A percentile compares a stretch with the other conserved stretches of the same genome.
Conservation (phyloP, 306 rosid genomes). For the Cucumis cinereus region DNA sequence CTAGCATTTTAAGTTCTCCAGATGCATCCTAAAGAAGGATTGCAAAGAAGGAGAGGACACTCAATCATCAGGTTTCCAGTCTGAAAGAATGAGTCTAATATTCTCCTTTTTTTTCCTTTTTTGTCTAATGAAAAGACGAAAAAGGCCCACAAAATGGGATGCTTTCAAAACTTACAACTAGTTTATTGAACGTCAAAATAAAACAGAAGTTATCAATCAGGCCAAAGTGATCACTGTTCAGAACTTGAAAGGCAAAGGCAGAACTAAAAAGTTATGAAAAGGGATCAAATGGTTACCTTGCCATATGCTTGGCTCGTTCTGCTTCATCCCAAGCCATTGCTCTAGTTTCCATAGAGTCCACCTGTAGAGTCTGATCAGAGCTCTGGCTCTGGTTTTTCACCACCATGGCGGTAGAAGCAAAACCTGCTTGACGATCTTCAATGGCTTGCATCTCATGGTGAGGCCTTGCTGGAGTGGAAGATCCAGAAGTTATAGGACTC, state of each 20-base stretch:
- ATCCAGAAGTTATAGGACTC: constrained; percentile 70
- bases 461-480: constrained; percentile 57
- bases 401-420: constrained; percentile 14
- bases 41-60: neutral
- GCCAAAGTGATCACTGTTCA: neutral
- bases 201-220: neutral
- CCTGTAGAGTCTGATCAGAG: constrained; percentile 34
- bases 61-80: neutral
- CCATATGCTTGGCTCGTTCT: constrained; percentile 78
- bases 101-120: too few relatives aligned
- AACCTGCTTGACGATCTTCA: constrained; percentile 22
- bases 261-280: neutral
- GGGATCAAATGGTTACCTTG: constrained; percentile 41
- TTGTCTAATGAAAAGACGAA: neutral
- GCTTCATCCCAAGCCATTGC: constrained; percentile 99
- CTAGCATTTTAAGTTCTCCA: neutral
- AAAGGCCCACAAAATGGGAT: neutral
- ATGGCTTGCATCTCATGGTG: constrained; percentile 31
- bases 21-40: neutral
- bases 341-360: constrained; percentile 53
- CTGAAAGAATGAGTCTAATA: neutral
- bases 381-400: constrained; percentile 21
- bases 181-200: neutral
- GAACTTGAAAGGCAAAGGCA: neutral
- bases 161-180: neutral